These are phyloP conservation scores for Naganishia vaughanmartiniae DNA, from an alignment of 768 basidiomycete species.

Conservation along the genomic window DNA sequence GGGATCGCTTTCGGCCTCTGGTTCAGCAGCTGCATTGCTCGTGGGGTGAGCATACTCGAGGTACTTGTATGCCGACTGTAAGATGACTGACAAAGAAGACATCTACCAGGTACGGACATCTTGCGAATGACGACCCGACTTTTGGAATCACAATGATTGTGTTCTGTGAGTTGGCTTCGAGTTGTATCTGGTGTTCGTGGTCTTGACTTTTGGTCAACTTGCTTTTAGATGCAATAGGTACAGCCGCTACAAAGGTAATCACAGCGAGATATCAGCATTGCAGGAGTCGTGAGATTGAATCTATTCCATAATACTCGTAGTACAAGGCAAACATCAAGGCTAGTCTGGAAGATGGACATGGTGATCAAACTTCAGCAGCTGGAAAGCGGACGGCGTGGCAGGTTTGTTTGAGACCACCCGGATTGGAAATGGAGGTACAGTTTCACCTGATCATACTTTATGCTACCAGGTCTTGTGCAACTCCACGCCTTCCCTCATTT, in stretches of 20 bases:
- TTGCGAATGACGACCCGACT: conserved; percentile 54
- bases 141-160: conserved; percentile 48
- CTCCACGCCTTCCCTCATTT: conserved; percentile 57
- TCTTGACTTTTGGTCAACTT: background rate
- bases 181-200: background rate
- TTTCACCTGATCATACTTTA: background rate
- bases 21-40: conserved; percentile 71
- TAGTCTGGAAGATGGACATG: conserved; percentile 65
- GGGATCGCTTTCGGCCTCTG: conserved; percentile 71
- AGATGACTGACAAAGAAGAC: background rate
- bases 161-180: conserved; percentile 35
- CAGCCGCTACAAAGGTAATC: conserved; percentile 81
- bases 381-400: conserved; percentile 77
- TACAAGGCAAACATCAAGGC: conserved; percentile 65
- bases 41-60: conserved; percentile 57
- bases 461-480: conserved; percentile 62
- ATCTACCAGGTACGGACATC: conserved; percentile 57
- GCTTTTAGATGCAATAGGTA: conserved; percentile 62
- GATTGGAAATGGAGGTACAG: background rate
- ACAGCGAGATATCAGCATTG: background rate
- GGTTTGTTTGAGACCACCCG: conserved; percentile 54
- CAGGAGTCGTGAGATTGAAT: background rate
- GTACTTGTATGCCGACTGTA: background rate
- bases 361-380: conserved; percentile 56
- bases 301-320: conserved; percentile 29